Percentiles rank a stretch among this genome's conserved stretches.
Conservation (phyloP, 1,139 yeast genomes). For the Blastobotrys serpentis region DNA sequence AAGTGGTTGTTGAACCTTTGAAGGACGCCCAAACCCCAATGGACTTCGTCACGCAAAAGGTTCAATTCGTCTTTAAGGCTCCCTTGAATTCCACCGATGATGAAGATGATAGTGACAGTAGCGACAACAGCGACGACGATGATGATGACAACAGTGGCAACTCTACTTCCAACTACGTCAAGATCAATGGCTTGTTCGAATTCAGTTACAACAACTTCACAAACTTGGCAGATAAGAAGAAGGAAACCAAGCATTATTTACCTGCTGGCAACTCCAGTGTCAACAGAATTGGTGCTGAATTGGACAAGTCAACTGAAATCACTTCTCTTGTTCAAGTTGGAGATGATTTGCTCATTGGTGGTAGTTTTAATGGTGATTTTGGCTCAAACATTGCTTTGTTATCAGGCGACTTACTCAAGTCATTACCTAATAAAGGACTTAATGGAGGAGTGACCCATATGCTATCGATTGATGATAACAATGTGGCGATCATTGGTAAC, state of each 20-base stretch:
- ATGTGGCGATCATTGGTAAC: constrained; percentile 41
- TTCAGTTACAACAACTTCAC: constrained; percentile 73
- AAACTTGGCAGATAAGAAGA: constrained; percentile 28
- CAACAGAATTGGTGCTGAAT: constrained; percentile 54
- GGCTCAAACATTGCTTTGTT: constrained; percentile 15
- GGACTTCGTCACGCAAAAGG: constrained; percentile 69
- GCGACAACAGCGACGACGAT: constrained; percentile 20
- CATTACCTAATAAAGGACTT: constrained; percentile 41
- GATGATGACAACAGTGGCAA: constrained; percentile 18
- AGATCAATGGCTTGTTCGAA: constrained; percentile 75
- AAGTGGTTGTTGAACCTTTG: constrained; percentile 43
- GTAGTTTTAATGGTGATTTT: constrained; percentile 48
- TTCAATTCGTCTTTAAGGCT: constrained; percentile 47
- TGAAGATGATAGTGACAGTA: constrained; percentile 18
- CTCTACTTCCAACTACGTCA: constrained; percentile 33
- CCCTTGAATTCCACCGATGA: constrained; percentile 1
- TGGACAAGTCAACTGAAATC: constrained; percentile 41
- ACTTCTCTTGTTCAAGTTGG: constrained; percentile 37
- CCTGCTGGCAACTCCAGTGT: constrained; percentile 68
- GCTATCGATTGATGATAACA: constrained; percentile 26
- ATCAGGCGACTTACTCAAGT: constrained; percentile 16
- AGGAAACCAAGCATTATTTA: constrained; percentile 37
- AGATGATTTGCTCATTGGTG: constrained; percentile 45
- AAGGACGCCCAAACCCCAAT: constrained; percentile 44
- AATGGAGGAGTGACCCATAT: constrained; percentile 41